These are phyloP conservation scores for Nyssa sinensis DNA, from an alignment of 148 eudicot genomes.

Conservation along the genomic window DNA sequence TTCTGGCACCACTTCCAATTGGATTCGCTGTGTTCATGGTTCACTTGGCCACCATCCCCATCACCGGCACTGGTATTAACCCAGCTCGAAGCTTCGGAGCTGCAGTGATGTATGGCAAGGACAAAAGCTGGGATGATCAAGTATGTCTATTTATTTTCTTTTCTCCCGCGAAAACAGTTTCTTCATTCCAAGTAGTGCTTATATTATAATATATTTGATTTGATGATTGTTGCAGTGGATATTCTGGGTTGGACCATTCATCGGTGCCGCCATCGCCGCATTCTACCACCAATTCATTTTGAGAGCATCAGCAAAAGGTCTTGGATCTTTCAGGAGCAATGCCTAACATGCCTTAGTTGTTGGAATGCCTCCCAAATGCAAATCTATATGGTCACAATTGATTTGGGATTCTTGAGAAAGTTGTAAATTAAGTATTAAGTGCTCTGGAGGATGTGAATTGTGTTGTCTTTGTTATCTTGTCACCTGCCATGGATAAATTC, in stretches of 20 bases:
- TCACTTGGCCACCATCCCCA: conserved; percentile 39
- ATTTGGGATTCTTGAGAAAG: background rate
- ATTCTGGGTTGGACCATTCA: conserved; percentile 59
- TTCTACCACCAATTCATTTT: conserved; percentile 47
- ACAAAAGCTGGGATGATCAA: conserved; percentile 43
- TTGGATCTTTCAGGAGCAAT: conserved; percentile 46
- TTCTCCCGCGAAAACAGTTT: no score
- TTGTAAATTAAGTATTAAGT: background rate
- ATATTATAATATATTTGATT: no score
- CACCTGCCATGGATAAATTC: no score
- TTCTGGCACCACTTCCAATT: conserved; percentile 51
- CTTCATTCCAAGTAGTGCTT: background rate
- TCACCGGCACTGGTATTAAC: conserved; percentile 48
- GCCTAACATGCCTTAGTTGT: background rate
- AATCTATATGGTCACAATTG: background rate
- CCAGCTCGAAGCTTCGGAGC: conserved; percentile 55
- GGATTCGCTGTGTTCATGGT: conserved; percentile 50
- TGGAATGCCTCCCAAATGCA: background rate
- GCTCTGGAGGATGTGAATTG: background rate
- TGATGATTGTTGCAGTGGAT: conserved; percentile 34
- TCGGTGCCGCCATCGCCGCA: conserved; percentile 56
- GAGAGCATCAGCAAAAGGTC: conserved; percentile 41
- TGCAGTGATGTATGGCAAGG: conserved; percentile 40
- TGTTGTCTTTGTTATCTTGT: background rate
- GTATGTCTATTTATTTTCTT: conserved; percentile 19